Conservation (phyloP, 352 stramenopile genomes). For the Phytophthora ramorum region DNA sequence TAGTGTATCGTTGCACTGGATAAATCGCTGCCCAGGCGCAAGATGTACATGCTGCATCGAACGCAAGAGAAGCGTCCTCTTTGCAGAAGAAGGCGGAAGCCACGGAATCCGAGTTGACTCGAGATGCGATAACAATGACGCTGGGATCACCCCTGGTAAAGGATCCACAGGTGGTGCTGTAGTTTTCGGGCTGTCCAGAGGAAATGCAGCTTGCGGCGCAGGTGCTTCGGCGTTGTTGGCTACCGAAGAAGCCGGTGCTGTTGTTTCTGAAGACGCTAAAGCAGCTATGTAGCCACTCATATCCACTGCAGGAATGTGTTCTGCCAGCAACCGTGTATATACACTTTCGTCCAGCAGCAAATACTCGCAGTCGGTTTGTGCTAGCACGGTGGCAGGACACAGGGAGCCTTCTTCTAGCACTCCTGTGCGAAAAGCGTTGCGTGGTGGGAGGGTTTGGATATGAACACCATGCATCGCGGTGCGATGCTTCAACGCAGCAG, state of each 20-base stretch:
- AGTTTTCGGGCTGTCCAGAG: neutral
- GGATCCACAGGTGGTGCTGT: neutral
- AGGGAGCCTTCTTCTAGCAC: conserved; percentile 48
- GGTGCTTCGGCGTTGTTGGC: neutral
- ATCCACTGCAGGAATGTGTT: conserved; percentile 46
- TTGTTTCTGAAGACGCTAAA: neutral
- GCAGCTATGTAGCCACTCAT: conserved; percentile 21
- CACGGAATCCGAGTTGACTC: conserved; percentile 40
- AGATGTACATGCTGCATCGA: conserved; percentile 40
- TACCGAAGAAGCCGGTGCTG: neutral
- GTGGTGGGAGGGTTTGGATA: conserved; percentile 57
- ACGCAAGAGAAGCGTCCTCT: conserved; percentile 49
- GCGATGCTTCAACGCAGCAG: conserved; percentile 34
- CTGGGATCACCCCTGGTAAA: conserved; percentile 13
- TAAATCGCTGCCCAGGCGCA: conserved; percentile 46
- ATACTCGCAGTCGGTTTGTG: conserved; percentile 62
- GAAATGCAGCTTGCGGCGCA: neutral
- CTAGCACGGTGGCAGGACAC: conserved; percentile 59
- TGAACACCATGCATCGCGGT: conserved; percentile 60
- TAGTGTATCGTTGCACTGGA: conserved; percentile 47
- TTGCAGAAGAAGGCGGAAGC: conserved; percentile 34
- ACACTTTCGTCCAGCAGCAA: conserved; percentile 55
- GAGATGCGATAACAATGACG: conserved; percentile 35
- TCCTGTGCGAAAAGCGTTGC: conserved; percentile 64
- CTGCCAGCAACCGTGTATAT: conserved; percentile 47